Percentiles rank a stretch among this genome's conserved stretches.
Conservation (phyloP, 768 basidiomycete species). For the Sarcomyxa edulis region DNA sequence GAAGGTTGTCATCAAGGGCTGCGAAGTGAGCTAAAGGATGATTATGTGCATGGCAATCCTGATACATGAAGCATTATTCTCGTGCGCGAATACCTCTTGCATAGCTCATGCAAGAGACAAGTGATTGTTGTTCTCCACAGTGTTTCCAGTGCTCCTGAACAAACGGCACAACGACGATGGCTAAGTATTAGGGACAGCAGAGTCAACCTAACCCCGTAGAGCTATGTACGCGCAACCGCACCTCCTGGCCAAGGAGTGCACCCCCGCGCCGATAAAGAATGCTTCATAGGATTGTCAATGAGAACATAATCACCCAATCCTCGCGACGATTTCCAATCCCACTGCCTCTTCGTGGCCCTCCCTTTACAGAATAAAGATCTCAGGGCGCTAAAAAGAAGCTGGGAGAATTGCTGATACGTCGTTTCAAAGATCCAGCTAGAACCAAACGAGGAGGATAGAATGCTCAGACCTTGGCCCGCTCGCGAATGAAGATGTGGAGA, state of each 20-base stretch:
- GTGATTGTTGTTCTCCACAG: slow-evolving; percentile 12
- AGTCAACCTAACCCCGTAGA: no score
- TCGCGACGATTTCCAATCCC: slow-evolving; percentile 53
- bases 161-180: no score
- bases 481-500: slow-evolving; percentile 33
- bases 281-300: slow-evolving; percentile 3
- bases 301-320: slow-evolving; percentile 38
- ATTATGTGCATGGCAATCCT: slow-evolving; percentile 7
- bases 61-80: no score
- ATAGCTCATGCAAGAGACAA: slow-evolving; percentile 13
- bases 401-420: slow-evolving; percentile 64
- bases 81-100: no score
- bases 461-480: slow-evolving; percentile 85
- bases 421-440: slow-evolving; percentile 57
- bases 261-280: slow-evolving; percentile 8
- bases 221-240: no score
- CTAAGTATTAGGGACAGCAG: no score
- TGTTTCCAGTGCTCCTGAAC: no score
- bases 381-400: slow-evolving; percentile 25
- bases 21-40: slow-evolving; percentile 68
- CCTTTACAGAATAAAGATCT: slow-evolving; percentile 32
- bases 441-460: slow-evolving; percentile 59
- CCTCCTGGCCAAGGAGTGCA: no score
- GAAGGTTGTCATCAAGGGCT: slow-evolving; percentile 32
- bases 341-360: slow-evolving; percentile 28